Evolutionary conservation across 2,329 filamentous ascomycete genomes (phyloP).

Genomic region (Penicillium frequentans): DNA sequence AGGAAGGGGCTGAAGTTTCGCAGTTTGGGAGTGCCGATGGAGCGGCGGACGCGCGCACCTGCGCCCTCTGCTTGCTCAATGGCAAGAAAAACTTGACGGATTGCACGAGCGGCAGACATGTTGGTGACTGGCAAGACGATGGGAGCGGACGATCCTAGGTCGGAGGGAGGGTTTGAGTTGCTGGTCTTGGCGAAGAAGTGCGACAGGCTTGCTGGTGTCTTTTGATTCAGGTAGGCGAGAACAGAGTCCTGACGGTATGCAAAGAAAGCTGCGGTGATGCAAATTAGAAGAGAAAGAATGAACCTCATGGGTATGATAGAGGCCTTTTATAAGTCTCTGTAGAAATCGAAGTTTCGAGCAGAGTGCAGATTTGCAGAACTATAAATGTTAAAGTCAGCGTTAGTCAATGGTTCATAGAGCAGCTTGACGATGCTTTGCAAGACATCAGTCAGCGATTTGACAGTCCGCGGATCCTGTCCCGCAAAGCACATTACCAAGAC

Average conservation of each 20-base stretch:
- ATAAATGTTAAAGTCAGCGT: conserved; percentile 20
- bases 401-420: conserved; percentile 24
- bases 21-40: conserved; percentile 79
- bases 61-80: conserved; percentile 84
- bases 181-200: conserved; percentile 13
- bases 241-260: conserved; percentile 24
- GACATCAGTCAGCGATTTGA: conserved; percentile 25
- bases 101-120: conserved; percentile 70
- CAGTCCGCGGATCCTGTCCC: conserved; percentile 1
- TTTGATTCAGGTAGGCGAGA: conserved; percentile 18
- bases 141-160: conserved; percentile 3
- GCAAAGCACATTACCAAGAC: conserved; percentile 22
- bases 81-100: conserved; percentile 81
- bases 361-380: conserved; percentile 17
- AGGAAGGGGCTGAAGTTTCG: conserved; percentile 89
- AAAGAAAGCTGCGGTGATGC: conserved; percentile 35
- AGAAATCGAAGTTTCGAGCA: conserved; percentile 19
- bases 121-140: conserved; percentile 41
- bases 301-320: conserved; percentile 33
- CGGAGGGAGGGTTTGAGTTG: conserved; percentile 4
- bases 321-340: conserved; percentile 32
- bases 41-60: conserved; percentile 81
- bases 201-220: conserved; percentile 16
- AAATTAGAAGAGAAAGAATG: conserved; percentile 38
- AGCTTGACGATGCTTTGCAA: conserved; percentile 20